phyloP scores from a whole-genome alignment of 2,329 filamentous ascomycete genomes.

The Xylaria sp. region DNA sequence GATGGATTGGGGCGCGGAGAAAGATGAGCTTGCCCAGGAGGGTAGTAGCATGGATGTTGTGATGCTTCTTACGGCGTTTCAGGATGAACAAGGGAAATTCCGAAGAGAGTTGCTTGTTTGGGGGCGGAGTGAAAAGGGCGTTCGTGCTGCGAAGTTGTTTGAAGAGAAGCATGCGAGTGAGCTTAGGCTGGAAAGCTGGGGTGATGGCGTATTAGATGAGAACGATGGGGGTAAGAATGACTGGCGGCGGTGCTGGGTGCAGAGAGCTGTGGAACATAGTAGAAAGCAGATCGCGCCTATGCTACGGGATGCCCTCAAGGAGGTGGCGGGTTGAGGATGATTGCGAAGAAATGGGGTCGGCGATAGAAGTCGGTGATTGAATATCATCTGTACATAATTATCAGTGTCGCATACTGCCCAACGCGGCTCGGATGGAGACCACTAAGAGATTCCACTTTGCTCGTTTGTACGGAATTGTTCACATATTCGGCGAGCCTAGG shows the following conservation, averaged over 20 bases:
- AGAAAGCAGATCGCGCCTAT: constrained; percentile 74
- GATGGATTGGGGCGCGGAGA: constrained; percentile 8
- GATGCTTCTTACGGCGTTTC: constrained; percentile 72
- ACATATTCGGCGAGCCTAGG: no score
- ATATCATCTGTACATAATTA: no score
- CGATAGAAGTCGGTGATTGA: not conserved
- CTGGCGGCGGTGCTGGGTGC: constrained; percentile 69
- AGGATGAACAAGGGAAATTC: constrained; percentile 60
- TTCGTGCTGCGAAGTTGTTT: constrained; percentile 61
- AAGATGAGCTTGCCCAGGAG: constrained; percentile 51
- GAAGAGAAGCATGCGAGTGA: constrained; percentile 49
- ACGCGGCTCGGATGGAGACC: no score
- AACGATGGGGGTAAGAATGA: constrained; percentile 36
- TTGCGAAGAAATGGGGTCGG: not conserved
- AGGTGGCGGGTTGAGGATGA: constrained; percentile 15
- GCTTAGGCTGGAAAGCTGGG: constrained; percentile 64
- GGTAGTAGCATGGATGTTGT: constrained; percentile 64
- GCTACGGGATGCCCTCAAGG: constrained; percentile 61
- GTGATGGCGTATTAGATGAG: constrained; percentile 52
- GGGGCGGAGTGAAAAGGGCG: constrained; percentile 58
- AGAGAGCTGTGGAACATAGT: constrained; percentile 65
- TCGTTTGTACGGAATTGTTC: no score
- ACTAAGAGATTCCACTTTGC: no score
- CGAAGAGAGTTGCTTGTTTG: constrained; percentile 71
- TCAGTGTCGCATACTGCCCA: no score